Evolutionary conservation across 768 basidiomycete genomes (phyloP), one percentile per base, ranked within the genome.

Genomic region (Boletus eberwhitei): DNA sequence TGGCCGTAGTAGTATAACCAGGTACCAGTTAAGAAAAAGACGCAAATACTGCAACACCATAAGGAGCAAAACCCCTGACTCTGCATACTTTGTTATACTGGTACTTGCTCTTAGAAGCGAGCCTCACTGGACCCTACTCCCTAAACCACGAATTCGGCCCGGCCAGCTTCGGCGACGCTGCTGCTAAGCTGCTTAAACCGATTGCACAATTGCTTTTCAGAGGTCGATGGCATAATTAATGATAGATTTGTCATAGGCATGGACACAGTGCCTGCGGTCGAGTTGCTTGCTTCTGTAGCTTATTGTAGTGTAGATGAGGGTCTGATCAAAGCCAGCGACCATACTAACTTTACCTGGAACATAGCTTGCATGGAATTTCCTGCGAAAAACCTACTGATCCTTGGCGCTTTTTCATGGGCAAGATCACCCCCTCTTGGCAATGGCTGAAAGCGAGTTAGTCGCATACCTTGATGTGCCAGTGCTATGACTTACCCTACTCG

Each of bases 51-150:
- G 5, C 19, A n/a, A 38, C 8, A 42, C 58, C 55, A 48, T 34
- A 58, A 36, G 2, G 17, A 42, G 59, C 2, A 51, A 51, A 44
- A 4, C 43, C 56, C 48, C 54, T 55, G 41, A 36, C 19, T 16
- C 6, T 17, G 9, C 21, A n/a, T n/a, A n/a, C 16, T n/a, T n/a
- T n/a, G n/a, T n/a, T n/a, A n/a, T n/a, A n/a, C n/a, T n/a, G n/a
- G n/a, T n/a, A n/a, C n/a, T 34, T 14, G 4, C 39, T 21, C 21
- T 21, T n/a, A n/a, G n/a, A n/a, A 24, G 48, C 14, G 19, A 29
- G 26, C n/a, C n/a, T n/a, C n/a, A n/a, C n/a, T 29, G 11, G n/a
- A n/a, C 24, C 24, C 24, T 43, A 19, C 36, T 19, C 12, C 19
- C 2, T 11, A 39, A 21, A 7, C n/a, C 13, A 26, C 17, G 17